Evolutionary conservation across 192 early-diverging fungal species (phyloP).

Genomic region (Umbelopsis ramanniana): DNA sequence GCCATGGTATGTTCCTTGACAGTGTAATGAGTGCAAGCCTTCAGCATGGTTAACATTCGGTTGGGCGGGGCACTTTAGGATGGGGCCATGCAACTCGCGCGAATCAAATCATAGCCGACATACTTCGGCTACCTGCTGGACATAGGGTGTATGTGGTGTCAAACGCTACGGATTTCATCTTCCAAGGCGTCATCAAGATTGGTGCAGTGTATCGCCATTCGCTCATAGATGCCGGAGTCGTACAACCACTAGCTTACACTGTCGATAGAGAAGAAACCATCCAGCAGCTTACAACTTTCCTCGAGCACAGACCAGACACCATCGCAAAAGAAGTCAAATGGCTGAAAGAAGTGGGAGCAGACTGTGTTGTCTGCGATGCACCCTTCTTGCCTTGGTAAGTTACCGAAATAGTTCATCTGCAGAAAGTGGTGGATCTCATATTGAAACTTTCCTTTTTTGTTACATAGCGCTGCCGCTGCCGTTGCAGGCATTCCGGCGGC

Average conservation of each 20-base stretch:
- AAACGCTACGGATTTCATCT: slow-evolving; percentile 61
- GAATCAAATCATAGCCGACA: slow-evolving; percentile 57
- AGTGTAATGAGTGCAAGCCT: not conserved
- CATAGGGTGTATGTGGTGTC: slow-evolving; percentile 60
- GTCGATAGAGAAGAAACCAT: slow-evolving; percentile 63
- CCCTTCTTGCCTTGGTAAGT: slow-evolving; percentile 62
- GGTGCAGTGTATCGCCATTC: slow-evolving; percentile 60
- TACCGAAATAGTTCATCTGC: not conserved
- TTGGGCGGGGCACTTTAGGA: slow-evolving; percentile 37
- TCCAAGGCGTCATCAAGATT: slow-evolving; percentile 51
- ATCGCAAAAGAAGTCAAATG: slow-evolving; percentile 53
- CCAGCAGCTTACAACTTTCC: slow-evolving; percentile 49
- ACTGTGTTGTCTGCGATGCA: slow-evolving; percentile 61
- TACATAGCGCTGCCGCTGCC: slow-evolving; percentile 53
- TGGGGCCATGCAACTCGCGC: slow-evolving; percentile 67
- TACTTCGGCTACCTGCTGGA: slow-evolving; percentile 41
- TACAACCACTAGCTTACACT: slow-evolving; percentile 63
- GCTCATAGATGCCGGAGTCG: slow-evolving; percentile 63
- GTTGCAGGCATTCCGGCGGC: slow-evolving; percentile 55
- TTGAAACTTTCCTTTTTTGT: slow-evolving; percentile 7
- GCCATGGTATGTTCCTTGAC: slow-evolving; percentile 51
- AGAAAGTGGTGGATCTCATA: not conserved
- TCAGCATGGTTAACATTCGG: not conserved
- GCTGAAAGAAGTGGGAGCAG: slow-evolving; percentile 53
- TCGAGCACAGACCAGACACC: slow-evolving; percentile 44